A percentile compares a stretch with the other conserved stretches of the same genome.
Conservation (phyloP, 306 rosid genomes). For the Trichosanthes truncata region DNA sequence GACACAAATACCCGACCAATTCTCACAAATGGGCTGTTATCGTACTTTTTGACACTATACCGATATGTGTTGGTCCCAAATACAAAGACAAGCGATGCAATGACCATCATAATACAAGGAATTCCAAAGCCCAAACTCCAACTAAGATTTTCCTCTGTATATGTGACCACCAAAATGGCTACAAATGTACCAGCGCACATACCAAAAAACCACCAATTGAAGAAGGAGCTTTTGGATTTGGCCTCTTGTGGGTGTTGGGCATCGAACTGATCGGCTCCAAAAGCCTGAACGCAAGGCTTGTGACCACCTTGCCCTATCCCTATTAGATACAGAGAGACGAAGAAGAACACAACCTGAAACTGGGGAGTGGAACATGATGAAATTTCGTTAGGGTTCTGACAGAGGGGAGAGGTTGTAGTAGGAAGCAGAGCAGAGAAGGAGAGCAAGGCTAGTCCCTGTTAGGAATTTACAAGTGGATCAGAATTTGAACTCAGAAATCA, state of each 20-base stretch:
- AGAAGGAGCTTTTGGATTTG: slow-evolving; percentile 67
- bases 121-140: slow-evolving; percentile 67
- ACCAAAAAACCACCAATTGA: slow-evolving; percentile 77
- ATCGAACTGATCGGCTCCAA: slow-evolving; percentile 76
- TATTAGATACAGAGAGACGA: slow-evolving; percentile 44
- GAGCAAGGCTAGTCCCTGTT: slow-evolving; percentile 14
- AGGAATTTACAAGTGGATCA: background rate
- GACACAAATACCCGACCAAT: slow-evolving; percentile 29
- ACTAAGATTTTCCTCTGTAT: slow-evolving; percentile 38
- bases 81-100: slow-evolving; percentile 36
- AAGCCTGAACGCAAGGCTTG: slow-evolving; percentile 78
- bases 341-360: slow-evolving; percentile 39
- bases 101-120: slow-evolving; percentile 35
- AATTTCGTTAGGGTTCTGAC: too few species aligned
- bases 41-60: slow-evolving; percentile 9
- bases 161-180: slow-evolving; percentile 24
- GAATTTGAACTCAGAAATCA: background rate
- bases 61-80: slow-evolving; percentile 45
- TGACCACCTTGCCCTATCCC: slow-evolving; percentile 64
- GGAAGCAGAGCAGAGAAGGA: slow-evolving; percentile 43
- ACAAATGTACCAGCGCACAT: slow-evolving; percentile 26
- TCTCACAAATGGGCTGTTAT: slow-evolving; percentile 33
- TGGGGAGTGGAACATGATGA: background rate
- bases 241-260: slow-evolving; percentile 37
- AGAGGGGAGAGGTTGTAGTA: background rate